These are phyloP conservation scores for Geoglossum glabrum DNA, from an alignment of 495 filamentous ascomycete genomes.

Conservation along the genomic window DNA sequence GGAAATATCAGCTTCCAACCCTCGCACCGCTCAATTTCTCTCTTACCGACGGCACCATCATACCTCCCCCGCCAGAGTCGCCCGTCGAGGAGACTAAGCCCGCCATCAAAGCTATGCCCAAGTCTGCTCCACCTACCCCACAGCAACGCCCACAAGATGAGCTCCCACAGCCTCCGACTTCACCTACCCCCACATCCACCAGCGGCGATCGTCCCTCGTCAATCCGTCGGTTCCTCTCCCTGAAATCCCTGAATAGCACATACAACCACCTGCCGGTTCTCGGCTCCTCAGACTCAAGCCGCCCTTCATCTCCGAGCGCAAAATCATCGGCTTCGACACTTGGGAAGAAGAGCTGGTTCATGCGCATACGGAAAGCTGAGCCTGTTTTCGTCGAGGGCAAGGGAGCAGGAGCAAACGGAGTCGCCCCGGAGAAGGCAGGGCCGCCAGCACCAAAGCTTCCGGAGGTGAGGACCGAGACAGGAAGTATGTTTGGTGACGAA, in stretches of 20 bases:
- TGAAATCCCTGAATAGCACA: slow-evolving; percentile 1
- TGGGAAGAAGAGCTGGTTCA: not conserved
- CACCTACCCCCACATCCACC: slow-evolving; percentile 1
- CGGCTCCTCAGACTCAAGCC: not conserved
- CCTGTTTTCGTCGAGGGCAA: not conserved
- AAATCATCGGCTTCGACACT: not conserved
- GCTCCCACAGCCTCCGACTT: not conserved
- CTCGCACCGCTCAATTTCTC: not conserved
- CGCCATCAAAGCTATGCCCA: not conserved
- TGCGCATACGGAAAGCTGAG: not conserved
- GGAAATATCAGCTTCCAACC: not conserved
- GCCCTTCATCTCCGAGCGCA: not conserved
- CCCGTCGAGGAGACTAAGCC: not conserved
- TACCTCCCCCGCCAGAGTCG: not conserved
- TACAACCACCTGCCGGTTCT: not conserved
- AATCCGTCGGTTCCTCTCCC: not conserved
- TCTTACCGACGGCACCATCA: not conserved
- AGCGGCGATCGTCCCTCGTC: not conserved
- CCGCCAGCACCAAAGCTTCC: not conserved
- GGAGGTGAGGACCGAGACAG: not conserved
- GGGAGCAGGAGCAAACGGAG: not conserved
- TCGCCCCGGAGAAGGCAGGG: not conserved
- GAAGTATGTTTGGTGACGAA: not conserved
- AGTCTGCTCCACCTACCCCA: not conserved
- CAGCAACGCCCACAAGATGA: not conserved